Evolutionary conservation across 2,329 filamentous ascomycete genomes (phyloP), one percentile per base, ranked within the genome.

Genomic region (Leptographium lundbergii): DNA sequence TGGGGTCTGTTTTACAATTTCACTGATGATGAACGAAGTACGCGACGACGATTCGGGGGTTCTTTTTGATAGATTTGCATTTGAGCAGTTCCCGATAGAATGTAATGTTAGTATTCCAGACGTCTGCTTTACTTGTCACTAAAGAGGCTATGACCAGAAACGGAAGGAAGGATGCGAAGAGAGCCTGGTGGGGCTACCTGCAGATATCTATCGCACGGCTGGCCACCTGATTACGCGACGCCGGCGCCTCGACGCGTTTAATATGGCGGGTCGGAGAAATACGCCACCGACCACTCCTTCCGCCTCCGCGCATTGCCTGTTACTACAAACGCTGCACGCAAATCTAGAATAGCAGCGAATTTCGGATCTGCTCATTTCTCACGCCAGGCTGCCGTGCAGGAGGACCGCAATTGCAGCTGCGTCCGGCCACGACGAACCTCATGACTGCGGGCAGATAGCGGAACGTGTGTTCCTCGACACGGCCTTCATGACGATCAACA

Each of bases 401-500:
- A 29, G 19, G 7, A 17, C 17, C 32, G 24, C 52, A 47, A 58
- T 32, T 45, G 57, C 32, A 29, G 48, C 34, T 25, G 24, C 25
- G 19, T 51, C 24, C 29, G n/a, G 39, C 27, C n/a, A 32, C n/a
- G 47, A 42, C 51, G 47, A 57, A 54, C 47, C 64, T 58, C 61
- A 69, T 69, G 67, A 59, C 59, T 59, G 61, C 39, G 61, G 56
- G 58, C 57, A 60, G 57, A 61, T 54, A 54, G 57, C 63, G 69
- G 71, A 69, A 72, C 70, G 47, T 57, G 58, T 56, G 54, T 64
- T 62, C 70, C 68, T 71, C 67, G 68, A 67, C 67, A 59, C 70
- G 70, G 74, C 68, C 74, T 78, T 77, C 73, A 84, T 84, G 81
- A 84, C 81, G 73, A 79, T 77, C 68, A 82, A 83, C 72, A 84